These are phyloP conservation scores for Blastobotrys raffinosifermentans DNA, from an alignment of 1,139 yeast genomes.

Conservation along the genomic window DNA sequence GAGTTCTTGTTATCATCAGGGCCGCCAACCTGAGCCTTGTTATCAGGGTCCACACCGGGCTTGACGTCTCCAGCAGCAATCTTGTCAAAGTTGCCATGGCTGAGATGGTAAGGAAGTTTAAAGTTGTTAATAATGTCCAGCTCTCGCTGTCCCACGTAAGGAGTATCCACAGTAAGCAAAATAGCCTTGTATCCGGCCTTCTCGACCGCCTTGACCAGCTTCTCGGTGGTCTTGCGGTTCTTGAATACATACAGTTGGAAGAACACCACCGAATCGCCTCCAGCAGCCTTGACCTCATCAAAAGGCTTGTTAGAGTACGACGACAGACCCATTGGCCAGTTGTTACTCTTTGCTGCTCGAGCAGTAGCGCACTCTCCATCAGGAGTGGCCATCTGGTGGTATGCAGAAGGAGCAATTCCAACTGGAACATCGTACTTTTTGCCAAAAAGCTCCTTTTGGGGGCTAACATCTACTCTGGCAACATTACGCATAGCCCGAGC, in stretches of 20 bases:
- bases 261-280: conserved; percentile 28
- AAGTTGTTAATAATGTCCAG: conserved; percentile 46
- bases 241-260: conserved; percentile 45
- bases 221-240: conserved; percentile 39
- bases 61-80: conserved; percentile 25
- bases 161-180: conserved; percentile 63
- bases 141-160: conserved; percentile 59
- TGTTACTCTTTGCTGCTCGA: conserved; percentile 28
- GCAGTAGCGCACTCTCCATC: conserved; percentile 52
- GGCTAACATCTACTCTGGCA: conserved; percentile 33
- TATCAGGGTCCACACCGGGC: conserved; percentile 26
- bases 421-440: conserved; percentile 44
- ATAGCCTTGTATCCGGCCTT: conserved; percentile 52
- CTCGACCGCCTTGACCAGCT: conserved; percentile 46
- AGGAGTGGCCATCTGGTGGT: conserved; percentile 56
- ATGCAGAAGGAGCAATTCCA: conserved; percentile 63
- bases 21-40: conserved; percentile 19
- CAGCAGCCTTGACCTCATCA: conserved; percentile 31
- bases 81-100: conserved; percentile 29
- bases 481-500: conserved; percentile 44
- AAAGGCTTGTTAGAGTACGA: conserved; percentile 30
- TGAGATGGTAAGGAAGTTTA: conserved; percentile 35
- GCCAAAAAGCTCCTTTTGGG: conserved; percentile 37
- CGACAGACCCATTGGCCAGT: conserved; percentile 34
- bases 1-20: no score